Evolutionary conservation across 345 rosid genomes (phyloP), one percentile per base, ranked within the genome.

Genomic region (Syzygium jambos): DNA sequence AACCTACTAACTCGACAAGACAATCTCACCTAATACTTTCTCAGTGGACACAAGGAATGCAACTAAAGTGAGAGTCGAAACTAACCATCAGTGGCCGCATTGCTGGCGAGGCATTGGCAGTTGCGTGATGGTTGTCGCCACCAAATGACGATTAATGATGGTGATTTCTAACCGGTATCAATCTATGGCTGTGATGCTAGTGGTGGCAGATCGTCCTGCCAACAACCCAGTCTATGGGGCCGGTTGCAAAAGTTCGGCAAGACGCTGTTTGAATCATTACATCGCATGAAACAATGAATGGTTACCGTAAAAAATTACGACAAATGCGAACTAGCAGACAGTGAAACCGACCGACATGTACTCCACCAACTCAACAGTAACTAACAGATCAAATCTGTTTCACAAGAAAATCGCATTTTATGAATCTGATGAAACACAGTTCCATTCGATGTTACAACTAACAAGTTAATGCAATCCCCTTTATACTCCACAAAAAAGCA

Each of bases 201-300:
- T 34, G 46, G 49, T 5, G 4, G 14, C 7, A 73, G 46, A 34
- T 17, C 25, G 12, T 3, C 23, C 4, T 17, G 23, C 80, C 2
- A 34, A 4, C 80, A 34, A 0, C 34, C 73, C 34, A 0, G 0
- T n/a, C 73, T 2, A 61, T 3, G 9, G 38, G 19, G 0, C 6
- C 14, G 73, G 19, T 0, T 3, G 17, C 73, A n/a, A n/a, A 0
- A n/a, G 34, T 12, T 0, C 17, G 17, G 34, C 19, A 0, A n/a
- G 73, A 61, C 9, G 19, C 4, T n/a, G 17, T 61, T 61, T 14
- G 73, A n/a, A 61, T n/a, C 34, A n/a, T 61, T n/a, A n/a, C 17
- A 61, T 61, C 73, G 34, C 30, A 12, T 27, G 34, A 12, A 61
- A n/a, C n/a, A 61, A 61, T 11, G 68, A 27, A 0, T 61, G 30